These are phyloP conservation scores for Melampsora larici-populina DNA, from an alignment of 1,284 basidiomycete species.

Conservation along the genomic window DNA sequence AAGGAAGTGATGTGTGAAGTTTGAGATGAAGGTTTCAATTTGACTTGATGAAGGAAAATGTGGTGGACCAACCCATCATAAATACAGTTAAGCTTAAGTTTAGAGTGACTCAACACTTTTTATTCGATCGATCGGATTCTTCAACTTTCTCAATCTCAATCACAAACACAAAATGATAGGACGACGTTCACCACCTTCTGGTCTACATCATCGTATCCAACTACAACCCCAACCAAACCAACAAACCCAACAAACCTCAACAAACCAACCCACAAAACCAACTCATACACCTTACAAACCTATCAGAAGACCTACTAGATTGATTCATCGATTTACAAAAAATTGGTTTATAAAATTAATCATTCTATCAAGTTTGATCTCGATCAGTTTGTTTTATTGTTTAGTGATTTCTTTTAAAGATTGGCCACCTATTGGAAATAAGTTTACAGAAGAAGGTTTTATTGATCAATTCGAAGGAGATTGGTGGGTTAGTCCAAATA, in stretches of 20 bases:
- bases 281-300: not conserved
- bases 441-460: not conserved
- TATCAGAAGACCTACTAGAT: not conserved
- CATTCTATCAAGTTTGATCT: not conserved
- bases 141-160: not conserved
- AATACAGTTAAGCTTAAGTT: no score
- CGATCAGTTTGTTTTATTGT: not conserved
- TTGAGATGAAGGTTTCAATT: no score
- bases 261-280: not conserved
- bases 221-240: not conserved
- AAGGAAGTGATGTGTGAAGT: no score
- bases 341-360: not conserved
- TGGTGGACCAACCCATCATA: no score
- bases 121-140: no score
- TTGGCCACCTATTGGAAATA: constrained; percentile 12
- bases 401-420: not conserved
- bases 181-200: not conserved
- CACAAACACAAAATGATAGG: not conserved
- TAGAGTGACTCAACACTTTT: no score
- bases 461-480: constrained; percentile 7
- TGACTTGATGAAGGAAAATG: no score
- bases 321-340: not conserved
- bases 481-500: constrained; percentile 38
- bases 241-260: not conserved
- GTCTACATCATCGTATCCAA: not conserved